These are phyloP conservation scores for Penicillium simplicissimum DNA, from an alignment of 495 filamentous ascomycete species.

Conservation along the genomic window DNA sequence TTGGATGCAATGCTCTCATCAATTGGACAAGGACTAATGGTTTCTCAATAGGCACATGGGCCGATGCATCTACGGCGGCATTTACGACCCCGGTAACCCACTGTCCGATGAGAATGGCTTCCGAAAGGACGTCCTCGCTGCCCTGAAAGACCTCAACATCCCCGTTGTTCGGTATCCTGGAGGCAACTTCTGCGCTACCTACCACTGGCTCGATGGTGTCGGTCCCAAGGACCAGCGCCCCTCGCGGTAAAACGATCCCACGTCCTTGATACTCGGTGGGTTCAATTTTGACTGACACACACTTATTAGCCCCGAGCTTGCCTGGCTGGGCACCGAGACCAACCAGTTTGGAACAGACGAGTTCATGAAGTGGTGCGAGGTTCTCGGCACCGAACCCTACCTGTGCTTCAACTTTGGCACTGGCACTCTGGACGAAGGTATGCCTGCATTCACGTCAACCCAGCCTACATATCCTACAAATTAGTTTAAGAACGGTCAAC, in stretches of 20 bases:
- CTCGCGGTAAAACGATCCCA: slow-evolving; percentile 35
- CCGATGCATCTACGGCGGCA: slow-evolving; percentile 81
- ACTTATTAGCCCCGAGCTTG: slow-evolving; percentile 61
- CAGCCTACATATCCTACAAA: neutral
- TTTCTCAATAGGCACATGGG: slow-evolving; percentile 66
- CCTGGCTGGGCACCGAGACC: slow-evolving; percentile 71
- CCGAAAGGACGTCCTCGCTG: slow-evolving; percentile 70
- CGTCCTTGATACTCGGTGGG: neutral
- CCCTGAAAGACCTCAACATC: slow-evolving; percentile 66
- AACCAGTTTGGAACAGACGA: slow-evolving; percentile 83
- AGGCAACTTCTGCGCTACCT: slow-evolving; percentile 79
- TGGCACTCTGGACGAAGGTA: slow-evolving; percentile 69
- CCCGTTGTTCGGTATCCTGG: slow-evolving; percentile 79
- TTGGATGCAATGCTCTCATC: neutral
- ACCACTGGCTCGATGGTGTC: slow-evolving; percentile 80
- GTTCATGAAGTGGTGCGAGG: slow-evolving; percentile 76
- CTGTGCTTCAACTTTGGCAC: slow-evolving; percentile 77
- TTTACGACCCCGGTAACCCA: slow-evolving; percentile 71
- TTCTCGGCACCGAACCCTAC: slow-evolving; percentile 70
- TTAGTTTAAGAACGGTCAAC: neutral
- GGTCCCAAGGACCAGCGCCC: slow-evolving; percentile 69
- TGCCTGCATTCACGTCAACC: neutral
- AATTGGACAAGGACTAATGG: slow-evolving; percentile 9
- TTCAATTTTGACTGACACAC: neutral
- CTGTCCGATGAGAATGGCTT: slow-evolving; percentile 75